A percentile compares a stretch with the other conserved stretches of the same genome.
Conservation (phyloP, 805 yeast species). For the Kluyveromyces aestuarii region DNA sequence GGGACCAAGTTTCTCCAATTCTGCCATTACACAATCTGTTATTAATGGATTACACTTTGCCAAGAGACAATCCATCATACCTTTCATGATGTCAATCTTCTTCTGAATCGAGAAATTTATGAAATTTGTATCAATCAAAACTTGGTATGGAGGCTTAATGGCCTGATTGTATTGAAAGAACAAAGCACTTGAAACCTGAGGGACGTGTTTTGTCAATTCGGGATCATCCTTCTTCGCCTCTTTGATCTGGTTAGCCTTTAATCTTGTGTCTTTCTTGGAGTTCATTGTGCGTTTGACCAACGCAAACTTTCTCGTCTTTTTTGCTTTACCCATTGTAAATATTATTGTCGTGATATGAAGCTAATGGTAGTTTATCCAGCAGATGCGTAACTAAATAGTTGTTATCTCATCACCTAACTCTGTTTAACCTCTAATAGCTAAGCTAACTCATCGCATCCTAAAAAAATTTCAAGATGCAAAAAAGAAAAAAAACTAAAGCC, state of each 20-base stretch:
- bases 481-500: not conserved
- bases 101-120: slow-evolving; percentile 94
- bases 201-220: slow-evolving; percentile 65
- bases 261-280: slow-evolving; percentile 56
- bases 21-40: slow-evolving; percentile 98
- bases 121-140: slow-evolving; percentile 91
- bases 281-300: slow-evolving; percentile 74
- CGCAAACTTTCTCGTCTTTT: slow-evolving; percentile 95
- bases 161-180: slow-evolving; percentile 93
- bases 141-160: slow-evolving; percentile 96
- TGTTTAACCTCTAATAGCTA: not conserved
- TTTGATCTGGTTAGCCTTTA: slow-evolving; percentile 34
- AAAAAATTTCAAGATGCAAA: not conserved
- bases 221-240: slow-evolving; percentile 49
- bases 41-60: slow-evolving; percentile 94
- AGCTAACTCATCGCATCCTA: slow-evolving; percentile 5
- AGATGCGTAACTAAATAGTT: not conserved
- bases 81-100: slow-evolving; percentile 88
- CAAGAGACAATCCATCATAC: slow-evolving; percentile 90
- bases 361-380: not conserved
- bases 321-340: slow-evolving; percentile 80
- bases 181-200: slow-evolving; percentile 92
- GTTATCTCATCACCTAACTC: not conserved
- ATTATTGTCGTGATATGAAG: not conserved
- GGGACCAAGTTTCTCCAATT: slow-evolving; percentile 91